Base-by-base conservation (phyloP, 495 filamentous ascomycete genomes). In the Letharia lupina region DNA sequence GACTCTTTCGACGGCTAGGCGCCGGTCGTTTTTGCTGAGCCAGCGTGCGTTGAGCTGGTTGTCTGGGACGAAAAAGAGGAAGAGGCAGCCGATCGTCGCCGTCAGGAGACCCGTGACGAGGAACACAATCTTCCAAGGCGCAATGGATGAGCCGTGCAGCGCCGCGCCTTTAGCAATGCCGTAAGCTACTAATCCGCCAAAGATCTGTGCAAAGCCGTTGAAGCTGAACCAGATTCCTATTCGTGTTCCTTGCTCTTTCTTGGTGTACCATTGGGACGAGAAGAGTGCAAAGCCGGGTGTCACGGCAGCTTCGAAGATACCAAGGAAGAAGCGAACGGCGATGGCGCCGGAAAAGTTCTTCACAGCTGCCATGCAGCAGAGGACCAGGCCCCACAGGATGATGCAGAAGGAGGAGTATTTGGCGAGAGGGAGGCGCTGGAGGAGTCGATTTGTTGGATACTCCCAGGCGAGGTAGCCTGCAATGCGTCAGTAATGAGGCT, bases 61-160 rank as follows among this genome's bases (percentile, higher is more conserved):
- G 69, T 91, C 88, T 0, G 87, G 88, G 61, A 91, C 77, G 37
- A 86, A 71, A 73, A 80, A 86, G 20, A 87, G 75, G 70, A 90
- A 87, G 7, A 85, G 50, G 16, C 83, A 57, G 35, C 87, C 85
- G 63, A 88, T 77, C 1, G 74, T 69, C 2, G 82, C 71, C 9
- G 87, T 90, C 48, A 88, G 74, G 0, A 87, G 75, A 1, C 88
- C 87, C 1, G 83, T 86, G 33, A 86, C 78, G 2, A 90, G 80
- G 73, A 89, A 90, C 6, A 89, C 75, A 48, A 89, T 84, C 75
- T 87, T 87, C 87, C 87, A 89, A 2, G 83, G 78, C 44, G 80
- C 81, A 67, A 89, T 81, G 20, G 77, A 59, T 0, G 84, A 77
- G 10, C 81, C 83, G 63, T 86, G 74, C 31, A 76, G 75, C 23